Base-by-base conservation (phyloP, 495 filamentous ascomycete species). In the Delitschia confertaspora region DNA sequence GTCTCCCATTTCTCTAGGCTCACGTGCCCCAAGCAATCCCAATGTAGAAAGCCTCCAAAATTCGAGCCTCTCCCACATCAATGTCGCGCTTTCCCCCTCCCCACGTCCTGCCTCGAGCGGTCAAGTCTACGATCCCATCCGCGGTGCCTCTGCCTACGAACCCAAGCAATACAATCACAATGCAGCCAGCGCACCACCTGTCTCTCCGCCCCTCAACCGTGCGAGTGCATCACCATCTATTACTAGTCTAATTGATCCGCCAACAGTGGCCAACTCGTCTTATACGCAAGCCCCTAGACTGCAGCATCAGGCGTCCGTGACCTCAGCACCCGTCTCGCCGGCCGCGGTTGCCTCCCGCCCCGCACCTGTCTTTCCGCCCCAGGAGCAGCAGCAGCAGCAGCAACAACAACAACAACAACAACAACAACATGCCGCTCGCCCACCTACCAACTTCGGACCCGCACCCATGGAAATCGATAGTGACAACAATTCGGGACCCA, bases 201-300 rank as follows among this genome's bases (percentile, higher is more conserved):
- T 76, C n/a, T 70, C 74, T 13, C 69, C 74, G 10, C 68, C 72
- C 0, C 68, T 60, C 49, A 69, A 65, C 38, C 76, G 83, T 37
- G 83, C 86, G 13, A 91, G 83, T 59, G 82, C 83, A 14, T 93
- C 88, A 18, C 86, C 88, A 6, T 85, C 88, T 0, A 94, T 95
- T 47, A 79, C 85, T 14, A 91, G 85, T 60, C 71, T 94, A 25
- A 87, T 94, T 29, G 87, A 95, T 47, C 85, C 84, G 6, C 77
- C 82, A 8, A 61, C 59, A 8, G 59, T 64, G 60, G 68, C 51
- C 7, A 56, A 51, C 35, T 48, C 53, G 1, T 39, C 30, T 6
- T 53, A 45, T 53, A 38, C 43, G 35, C 45, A 51, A 30, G 33
- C 49, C 23, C 29, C 47, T 36, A 41, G 55, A 39, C 31, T 48